Base-by-base conservation (phyloP, 1,284 basidiomycete species). In the Marasmius sp. region DNA sequence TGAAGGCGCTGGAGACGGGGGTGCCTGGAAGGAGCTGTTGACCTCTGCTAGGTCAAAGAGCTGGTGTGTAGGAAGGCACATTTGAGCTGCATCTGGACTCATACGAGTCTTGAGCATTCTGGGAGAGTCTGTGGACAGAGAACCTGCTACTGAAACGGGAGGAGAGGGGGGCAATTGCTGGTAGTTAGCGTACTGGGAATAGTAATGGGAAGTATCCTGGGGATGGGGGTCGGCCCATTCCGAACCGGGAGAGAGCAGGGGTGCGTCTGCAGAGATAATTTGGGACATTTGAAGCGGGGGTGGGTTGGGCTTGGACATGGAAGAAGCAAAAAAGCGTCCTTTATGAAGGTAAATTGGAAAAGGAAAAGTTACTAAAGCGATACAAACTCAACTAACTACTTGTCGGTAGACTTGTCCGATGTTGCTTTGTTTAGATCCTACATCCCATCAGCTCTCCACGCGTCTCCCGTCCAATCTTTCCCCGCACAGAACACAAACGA, bases 41-140 rank as follows among this genome's bases (percentile, higher is more conserved):
- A 66, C 62, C 51, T 82, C 77, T 4, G 82, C 75, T 62, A 87
- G 79, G 73, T 89, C 87, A 73, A 90, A 90, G 64, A 90, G 79
- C 74, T 91, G 85, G 71, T 85, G 83, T 11, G 88, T 90, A 41
- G 88, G 81, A 20, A 90, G 72, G 70, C 88, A 91, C 48, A 84
- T 74, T 61, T 82, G 81, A 12, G 81, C 76, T 14, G 77, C 74
- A 34, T 70, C 68, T n/a, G 84, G 74, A 71, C 75, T 73, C 69
- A 76, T 75, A 67, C 79, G 79, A 64, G 80, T 79, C 70, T 78
- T 81, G 75, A 87, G 83, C 66, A 81, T 76, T 59, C 76, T 77
- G 2, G 86, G 83, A 41, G 85, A 84, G 62, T 76, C 78, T 37
- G 77, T 72, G 64, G 69, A 65, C 53, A 74, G 73, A 34, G 82